phyloP scores from a whole-genome alignment of 1,284 basidiomycete species.

The Tetrapyrgos nigripes region DNA sequence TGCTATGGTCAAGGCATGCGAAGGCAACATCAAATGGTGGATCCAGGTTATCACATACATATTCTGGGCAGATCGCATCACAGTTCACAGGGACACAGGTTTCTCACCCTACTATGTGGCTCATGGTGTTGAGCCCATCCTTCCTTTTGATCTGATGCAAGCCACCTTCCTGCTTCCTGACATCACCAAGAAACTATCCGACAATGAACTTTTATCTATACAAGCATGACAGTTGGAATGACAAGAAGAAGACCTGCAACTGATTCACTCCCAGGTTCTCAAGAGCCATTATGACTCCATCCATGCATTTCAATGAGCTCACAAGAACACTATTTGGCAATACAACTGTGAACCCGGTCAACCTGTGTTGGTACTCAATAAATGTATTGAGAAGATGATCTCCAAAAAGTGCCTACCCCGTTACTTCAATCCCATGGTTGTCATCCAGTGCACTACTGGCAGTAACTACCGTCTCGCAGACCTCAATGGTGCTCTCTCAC shows the following conservation, averaged over 20 bases:
- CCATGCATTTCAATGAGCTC: not conserved
- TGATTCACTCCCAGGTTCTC: not conserved
- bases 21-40: constrained; percentile 15
- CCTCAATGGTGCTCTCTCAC: constrained; percentile 24
- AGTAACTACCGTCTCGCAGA: constrained; percentile 25
- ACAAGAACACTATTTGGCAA: not conserved
- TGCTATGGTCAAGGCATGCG: constrained; percentile 17
- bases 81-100: constrained; percentile 20
- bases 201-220: constrained; percentile 6
- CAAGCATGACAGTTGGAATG: constrained; percentile 5
- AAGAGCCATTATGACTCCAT: not conserved
- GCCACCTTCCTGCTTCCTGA: constrained; percentile 6
- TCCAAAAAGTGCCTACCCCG: constrained; percentile 19
- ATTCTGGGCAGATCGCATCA: constrained; percentile 32
- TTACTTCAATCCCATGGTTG: constrained; percentile 28
- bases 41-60: constrained; percentile 4
- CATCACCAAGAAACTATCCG: not conserved
- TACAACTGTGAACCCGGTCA: constrained; percentile 23
- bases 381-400: constrained; percentile 18
- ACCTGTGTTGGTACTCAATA: constrained; percentile 25
- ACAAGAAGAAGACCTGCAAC: constrained; percentile 12
- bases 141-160: constrained; percentile 28
- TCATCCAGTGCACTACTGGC: constrained; percentile 19
- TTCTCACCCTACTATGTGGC: constrained; percentile 27
- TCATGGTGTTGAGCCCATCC: constrained; percentile 21